A percentile compares a stretch with the other conserved stretches of the same genome.
These are phyloP conservation scores for Discostella stelligera DNA, from an alignment of 352 stramenopile species.

Conservation along the genomic window DNA sequence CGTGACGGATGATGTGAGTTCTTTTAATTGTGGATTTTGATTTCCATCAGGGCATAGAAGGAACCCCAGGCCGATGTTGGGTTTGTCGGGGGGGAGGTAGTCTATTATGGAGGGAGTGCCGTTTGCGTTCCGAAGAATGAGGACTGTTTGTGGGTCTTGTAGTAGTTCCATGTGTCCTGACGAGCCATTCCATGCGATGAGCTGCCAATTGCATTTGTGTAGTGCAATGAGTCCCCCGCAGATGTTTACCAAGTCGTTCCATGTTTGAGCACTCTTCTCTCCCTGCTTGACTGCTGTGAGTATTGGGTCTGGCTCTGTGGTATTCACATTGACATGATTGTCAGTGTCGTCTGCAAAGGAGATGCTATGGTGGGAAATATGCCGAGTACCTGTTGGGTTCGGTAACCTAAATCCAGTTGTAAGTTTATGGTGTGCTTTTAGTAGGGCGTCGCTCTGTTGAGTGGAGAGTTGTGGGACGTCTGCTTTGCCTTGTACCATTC, in stretches of 20 bases:
- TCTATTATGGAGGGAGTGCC: too few species aligned
- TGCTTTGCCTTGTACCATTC: slow-evolving; percentile 33
- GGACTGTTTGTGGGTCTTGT: too few species aligned
- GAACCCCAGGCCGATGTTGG: too few species aligned
- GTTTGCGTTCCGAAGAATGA: too few species aligned
- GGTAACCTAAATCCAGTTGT: slow-evolving; percentile 1
- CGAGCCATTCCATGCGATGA: slow-evolving; percentile 17
- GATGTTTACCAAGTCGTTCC: slow-evolving; percentile 3
- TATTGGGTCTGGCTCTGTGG: neutral
- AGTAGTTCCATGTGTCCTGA: too few species aligned
- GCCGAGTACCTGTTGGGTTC: neutral
- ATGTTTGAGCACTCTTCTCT: slow-evolving; percentile 3
- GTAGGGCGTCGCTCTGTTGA: slow-evolving; percentile 6
- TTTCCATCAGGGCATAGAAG: too few species aligned
- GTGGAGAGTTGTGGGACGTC: slow-evolving; percentile 13
- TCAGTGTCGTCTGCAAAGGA: slow-evolving; percentile 36
- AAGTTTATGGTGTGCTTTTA: slow-evolving; percentile 13
- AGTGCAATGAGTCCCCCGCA: neutral
- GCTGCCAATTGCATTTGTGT: slow-evolving; percentile 14
- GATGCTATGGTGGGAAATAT: slow-evolving; percentile 17
- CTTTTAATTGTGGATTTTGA: too few species aligned
- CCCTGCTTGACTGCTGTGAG: neutral
- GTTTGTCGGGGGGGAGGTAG: too few species aligned
- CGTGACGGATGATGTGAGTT: too few species aligned
- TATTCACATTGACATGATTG: neutral